Evolutionary conservation across 177 flowering plant species (phyloP).

Genomic region (Tripterygium wilfordii): DNA sequence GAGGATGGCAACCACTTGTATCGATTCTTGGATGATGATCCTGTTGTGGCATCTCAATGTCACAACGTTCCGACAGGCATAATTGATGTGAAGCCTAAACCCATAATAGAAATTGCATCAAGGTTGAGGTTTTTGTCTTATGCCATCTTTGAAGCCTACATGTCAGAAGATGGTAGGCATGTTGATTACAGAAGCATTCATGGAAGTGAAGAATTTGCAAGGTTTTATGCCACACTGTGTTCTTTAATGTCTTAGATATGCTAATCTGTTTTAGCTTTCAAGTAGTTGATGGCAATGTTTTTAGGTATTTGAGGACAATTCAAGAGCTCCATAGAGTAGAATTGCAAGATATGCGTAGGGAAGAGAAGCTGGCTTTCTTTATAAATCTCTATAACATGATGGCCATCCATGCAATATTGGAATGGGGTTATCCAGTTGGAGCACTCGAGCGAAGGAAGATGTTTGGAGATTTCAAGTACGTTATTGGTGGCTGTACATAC

Average conservation of each 20-base stretch:
- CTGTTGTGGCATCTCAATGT: slow-evolving; percentile 61
- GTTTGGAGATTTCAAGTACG: slow-evolving; percentile 80
- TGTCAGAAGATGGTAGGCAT: slow-evolving; percentile 72
- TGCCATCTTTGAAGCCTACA: slow-evolving; percentile 76
- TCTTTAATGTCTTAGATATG: no score
- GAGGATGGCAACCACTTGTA: slow-evolving; percentile 84
- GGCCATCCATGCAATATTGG: slow-evolving; percentile 79
- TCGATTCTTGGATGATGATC: slow-evolving; percentile 85
- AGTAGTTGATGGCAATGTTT: no score
- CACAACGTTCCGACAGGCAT: slow-evolving; percentile 70
- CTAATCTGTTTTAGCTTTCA: no score
- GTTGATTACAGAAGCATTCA: slow-evolving; percentile 78
- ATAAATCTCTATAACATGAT: slow-evolving; percentile 86
- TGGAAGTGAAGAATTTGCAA: slow-evolving; percentile 87
- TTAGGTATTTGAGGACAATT: slow-evolving; percentile 67
- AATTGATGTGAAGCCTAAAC: slow-evolving; percentile 60
- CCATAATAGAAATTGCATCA: slow-evolving; percentile 59
- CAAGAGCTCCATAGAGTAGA: slow-evolving; percentile 92
- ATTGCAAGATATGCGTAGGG: slow-evolving; percentile 52
- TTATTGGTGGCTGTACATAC: slow-evolving; percentile 74
- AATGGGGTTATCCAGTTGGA: slow-evolving; percentile 59
- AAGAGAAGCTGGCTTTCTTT: slow-evolving; percentile 81
- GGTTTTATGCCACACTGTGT: no score
- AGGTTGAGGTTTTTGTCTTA: slow-evolving; percentile 61
- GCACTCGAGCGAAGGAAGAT: slow-evolving; percentile 61